A percentile compares a stretch with the other conserved stretches of the same genome.
These are phyloP conservation scores for Boletellus ananas DNA, from an alignment of 768 basidiomycete species.

Conservation along the genomic window DNA sequence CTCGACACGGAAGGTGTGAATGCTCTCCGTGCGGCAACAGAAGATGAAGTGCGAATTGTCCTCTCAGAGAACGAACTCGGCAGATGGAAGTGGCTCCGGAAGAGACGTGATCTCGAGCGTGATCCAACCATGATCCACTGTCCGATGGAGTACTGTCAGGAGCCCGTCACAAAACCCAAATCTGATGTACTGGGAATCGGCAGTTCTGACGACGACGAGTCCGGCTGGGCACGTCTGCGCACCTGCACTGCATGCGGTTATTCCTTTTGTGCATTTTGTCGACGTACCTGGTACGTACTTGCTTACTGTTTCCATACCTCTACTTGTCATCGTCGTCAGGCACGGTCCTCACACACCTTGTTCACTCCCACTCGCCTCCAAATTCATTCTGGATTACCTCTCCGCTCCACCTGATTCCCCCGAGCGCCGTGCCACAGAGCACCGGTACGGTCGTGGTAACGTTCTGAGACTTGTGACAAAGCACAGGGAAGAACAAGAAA, in stretches of 20 bases:
- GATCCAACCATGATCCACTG: slow-evolving; percentile 81
- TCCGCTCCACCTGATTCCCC: slow-evolving; percentile 49
- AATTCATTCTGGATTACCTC: slow-evolving; percentile 65
- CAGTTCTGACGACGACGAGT: slow-evolving; percentile 45
- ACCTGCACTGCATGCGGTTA: slow-evolving; percentile 67
- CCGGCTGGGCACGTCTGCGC: slow-evolving; percentile 69
- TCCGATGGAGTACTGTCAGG: slow-evolving; percentile 77
- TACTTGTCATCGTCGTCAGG: slow-evolving; percentile 40
- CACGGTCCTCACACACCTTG: slow-evolving; percentile 79
- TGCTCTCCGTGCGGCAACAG: slow-evolving; percentile 46
- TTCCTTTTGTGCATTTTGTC: slow-evolving; percentile 82
- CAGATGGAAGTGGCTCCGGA: slow-evolving; percentile 76
- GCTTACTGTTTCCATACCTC: not conserved
- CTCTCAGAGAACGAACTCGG: slow-evolving; percentile 59
- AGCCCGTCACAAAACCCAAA: slow-evolving; percentile 62
- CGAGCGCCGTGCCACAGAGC: slow-evolving; percentile 52
- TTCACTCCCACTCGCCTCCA: slow-evolving; percentile 61
- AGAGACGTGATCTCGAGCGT: slow-evolving; percentile 68
- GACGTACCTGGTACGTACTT: slow-evolving; percentile 63
- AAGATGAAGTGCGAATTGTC: slow-evolving; percentile 71
- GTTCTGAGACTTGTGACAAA: slow-evolving; percentile 56
- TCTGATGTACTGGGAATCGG: slow-evolving; percentile 11
- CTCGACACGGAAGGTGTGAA: slow-evolving; percentile 19
- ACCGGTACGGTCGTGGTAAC: slow-evolving; percentile 58
- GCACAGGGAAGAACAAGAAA: slow-evolving; percentile 72